A percentile compares a stretch with the other conserved stretches of the same genome.
phyloP scores from a whole-genome alignment of 306 rosid species.

The Cicer pinnatifidum region DNA sequence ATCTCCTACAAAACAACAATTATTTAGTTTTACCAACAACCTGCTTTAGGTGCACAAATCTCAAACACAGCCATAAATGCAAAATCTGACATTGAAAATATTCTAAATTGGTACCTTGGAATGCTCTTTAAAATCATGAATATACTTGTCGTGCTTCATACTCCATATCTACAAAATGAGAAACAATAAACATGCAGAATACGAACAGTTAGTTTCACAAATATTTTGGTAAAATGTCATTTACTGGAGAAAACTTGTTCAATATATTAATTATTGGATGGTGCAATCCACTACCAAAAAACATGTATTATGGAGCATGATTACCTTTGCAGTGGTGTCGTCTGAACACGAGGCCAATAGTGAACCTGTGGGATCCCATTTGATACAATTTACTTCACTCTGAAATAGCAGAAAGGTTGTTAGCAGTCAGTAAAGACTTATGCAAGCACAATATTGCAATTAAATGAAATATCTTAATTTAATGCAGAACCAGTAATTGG shows the following conservation, averaged over 20 bases:
- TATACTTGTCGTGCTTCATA: constrained; percentile 81
- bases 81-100: constrained; percentile 3
- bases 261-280: not conserved
- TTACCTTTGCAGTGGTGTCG: constrained; percentile 90
- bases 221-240: not conserved
- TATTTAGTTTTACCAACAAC: constrained; percentile 18
- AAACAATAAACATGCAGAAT: constrained; percentile 11
- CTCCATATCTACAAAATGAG: constrained; percentile 82
- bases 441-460: constrained; percentile 1
- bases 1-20: constrained; percentile 69
- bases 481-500: constrained; percentile 5
- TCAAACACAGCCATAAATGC: constrained; percentile 21
- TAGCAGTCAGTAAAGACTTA: constrained; percentile 37
- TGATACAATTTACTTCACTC: constrained; percentile 97
- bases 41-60: not conserved
- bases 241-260: not conserved
- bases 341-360: constrained; percentile 95
- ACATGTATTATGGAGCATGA: not conserved
- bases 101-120: constrained; percentile 64
- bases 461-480: constrained; percentile 18
- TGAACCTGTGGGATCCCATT: constrained; percentile 97
- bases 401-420: constrained; percentile 48
- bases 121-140: constrained; percentile 89
- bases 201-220: constrained; percentile 14
- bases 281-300: constrained; percentile 25